phyloP scores from a whole-genome alignment of 768 basidiomycete species.

The Russula sp. region DNA sequence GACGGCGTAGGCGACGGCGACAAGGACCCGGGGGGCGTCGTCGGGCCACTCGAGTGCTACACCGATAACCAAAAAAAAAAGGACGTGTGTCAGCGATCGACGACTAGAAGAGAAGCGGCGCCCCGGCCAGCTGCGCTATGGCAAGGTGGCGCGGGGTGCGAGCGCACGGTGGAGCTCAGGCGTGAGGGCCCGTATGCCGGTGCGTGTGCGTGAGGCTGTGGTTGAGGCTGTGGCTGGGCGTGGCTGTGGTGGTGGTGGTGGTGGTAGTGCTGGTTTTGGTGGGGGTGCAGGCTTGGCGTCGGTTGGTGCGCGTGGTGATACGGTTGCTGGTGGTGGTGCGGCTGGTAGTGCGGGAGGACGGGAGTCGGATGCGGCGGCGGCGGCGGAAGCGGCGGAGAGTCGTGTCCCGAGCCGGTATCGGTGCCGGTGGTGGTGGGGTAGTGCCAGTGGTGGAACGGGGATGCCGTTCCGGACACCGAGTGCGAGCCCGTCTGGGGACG shows the following conservation, averaged over 20 bases:
- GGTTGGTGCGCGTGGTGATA: slow-evolving; percentile 15
- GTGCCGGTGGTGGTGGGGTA: slow-evolving; percentile 20
- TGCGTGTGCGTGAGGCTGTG: slow-evolving; percentile 2
- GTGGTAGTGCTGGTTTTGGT: not conserved
- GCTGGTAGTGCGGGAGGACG: slow-evolving; percentile 5
- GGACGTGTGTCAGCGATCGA: slow-evolving; percentile 10
- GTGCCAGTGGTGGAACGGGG: slow-evolving; percentile 38
- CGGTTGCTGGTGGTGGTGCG: not conserved
- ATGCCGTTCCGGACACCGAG: slow-evolving; percentile 47
- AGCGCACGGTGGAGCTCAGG: slow-evolving; percentile 34
- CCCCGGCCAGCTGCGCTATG: slow-evolving; percentile 14
- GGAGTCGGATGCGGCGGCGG: slow-evolving; percentile 27
- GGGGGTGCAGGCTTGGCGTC: not conserved
- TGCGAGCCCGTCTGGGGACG: slow-evolving; percentile 39
- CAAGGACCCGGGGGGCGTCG: slow-evolving; percentile 13
- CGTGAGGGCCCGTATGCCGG: slow-evolving; percentile 34
- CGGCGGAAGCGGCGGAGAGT: slow-evolving; percentile 13
- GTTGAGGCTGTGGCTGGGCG: slow-evolving; percentile 22
- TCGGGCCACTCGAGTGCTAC: slow-evolving; percentile 15
- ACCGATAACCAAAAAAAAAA: not conserved
- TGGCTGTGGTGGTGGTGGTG: not conserved
- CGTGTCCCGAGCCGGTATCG: not conserved
- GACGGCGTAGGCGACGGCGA: slow-evolving; percentile 15
- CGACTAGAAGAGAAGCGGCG: slow-evolving; percentile 8
- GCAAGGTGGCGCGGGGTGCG: slow-evolving; percentile 21